Evolutionary conservation across 2,329 filamentous ascomycete genomes (phyloP).

Genomic region (Thielaviopsis ethacetica): DNA sequence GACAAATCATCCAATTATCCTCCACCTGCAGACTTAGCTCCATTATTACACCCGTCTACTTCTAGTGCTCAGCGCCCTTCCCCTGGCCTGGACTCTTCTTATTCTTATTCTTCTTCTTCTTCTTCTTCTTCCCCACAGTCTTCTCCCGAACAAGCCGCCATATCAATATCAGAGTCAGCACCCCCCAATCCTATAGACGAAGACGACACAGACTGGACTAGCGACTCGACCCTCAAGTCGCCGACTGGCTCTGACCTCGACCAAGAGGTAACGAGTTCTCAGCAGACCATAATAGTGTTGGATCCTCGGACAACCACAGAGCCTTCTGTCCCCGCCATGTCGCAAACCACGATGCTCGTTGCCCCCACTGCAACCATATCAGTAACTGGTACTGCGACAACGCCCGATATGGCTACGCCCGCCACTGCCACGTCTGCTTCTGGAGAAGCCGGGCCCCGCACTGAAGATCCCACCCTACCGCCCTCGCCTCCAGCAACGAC

Average conservation of each 20-base stretch:
- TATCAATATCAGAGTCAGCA: not conserved
- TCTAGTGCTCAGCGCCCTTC: not conserved
- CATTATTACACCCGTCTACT: not conserved
- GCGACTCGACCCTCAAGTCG: slow-evolving; percentile 4
- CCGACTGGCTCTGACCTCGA: not conserved
- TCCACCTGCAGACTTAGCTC: not conserved
- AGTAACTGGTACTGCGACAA: not conserved
- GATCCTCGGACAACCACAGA: not conserved
- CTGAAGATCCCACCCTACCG: not conserved
- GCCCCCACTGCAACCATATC: not conserved
- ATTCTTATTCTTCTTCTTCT: slow-evolving; percentile 4
- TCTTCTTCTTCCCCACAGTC: not conserved
- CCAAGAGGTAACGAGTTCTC: not conserved
- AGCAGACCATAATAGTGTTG: not conserved
- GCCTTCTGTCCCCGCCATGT: not conserved
- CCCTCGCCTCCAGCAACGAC: not conserved
- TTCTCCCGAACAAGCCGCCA: not conserved
- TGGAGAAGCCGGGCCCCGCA: not conserved
- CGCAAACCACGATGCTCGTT: not conserved
- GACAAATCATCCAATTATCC: not conserved
- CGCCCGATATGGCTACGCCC: not conserved
- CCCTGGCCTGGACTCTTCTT: not conserved
- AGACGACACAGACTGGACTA: slow-evolving; percentile 5
- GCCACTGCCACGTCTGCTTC: not conserved
- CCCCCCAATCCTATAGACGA: not conserved